A percentile compares a stretch with the other conserved stretches of the same genome.
Conservation (phyloP, 2,329 filamentous ascomycete species). For the Cladophialophora exuberans region DNA sequence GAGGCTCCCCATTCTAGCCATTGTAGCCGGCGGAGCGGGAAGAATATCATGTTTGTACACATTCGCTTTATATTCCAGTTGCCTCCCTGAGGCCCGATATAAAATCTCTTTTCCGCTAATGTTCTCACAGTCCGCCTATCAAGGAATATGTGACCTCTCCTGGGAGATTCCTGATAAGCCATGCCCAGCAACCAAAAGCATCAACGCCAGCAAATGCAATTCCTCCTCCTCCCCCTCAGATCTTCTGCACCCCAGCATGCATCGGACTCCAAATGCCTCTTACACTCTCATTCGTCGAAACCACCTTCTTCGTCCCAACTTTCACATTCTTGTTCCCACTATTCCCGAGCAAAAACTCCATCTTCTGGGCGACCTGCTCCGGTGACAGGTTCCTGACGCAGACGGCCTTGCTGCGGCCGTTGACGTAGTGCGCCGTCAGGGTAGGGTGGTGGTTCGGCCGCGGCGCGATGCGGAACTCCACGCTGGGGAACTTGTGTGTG, state of each 20-base stretch:
- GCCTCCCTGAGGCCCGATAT: no score
- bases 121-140: no score
- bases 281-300: constrained; percentile 65
- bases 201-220: no score
- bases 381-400: constrained; percentile 86
- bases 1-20: no score
- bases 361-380: constrained; percentile 80
- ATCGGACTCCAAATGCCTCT: constrained; percentile 68
- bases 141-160: no score
- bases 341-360: constrained; percentile 50
- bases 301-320: constrained; percentile 59
- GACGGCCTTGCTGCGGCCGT: constrained; percentile 80
- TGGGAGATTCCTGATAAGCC: no score
- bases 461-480: constrained; percentile 90
- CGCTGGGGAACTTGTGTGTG: constrained; percentile 77
- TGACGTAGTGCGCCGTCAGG: constrained; percentile 89
- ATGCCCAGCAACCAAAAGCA: no score
- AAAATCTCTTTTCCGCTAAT: no score
- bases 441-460: constrained; percentile 88
- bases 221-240: no score
- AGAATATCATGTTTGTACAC: no score
- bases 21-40: no score
- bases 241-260: constrained; percentile 58
- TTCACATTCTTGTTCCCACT: constrained; percentile 55
- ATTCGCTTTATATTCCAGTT: no score